Evolutionary conservation across 352 stramenopile genomes (phyloP).

Genomic region (Phytophthora ramorum): DNA sequence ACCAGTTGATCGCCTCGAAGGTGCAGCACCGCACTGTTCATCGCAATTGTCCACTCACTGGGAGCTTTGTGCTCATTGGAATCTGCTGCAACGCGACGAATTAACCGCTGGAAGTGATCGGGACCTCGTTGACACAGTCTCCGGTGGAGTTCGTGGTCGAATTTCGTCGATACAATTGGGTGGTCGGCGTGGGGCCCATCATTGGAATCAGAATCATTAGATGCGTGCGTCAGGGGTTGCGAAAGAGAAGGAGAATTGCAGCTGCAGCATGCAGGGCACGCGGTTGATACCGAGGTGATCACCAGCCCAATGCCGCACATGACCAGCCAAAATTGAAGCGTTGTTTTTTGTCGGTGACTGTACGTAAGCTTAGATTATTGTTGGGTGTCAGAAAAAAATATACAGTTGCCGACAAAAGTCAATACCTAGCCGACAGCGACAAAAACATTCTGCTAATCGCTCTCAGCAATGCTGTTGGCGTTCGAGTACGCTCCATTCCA

Average conservation of each 20-base stretch:
- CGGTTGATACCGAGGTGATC: constrained; percentile 7
- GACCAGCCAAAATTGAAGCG: neutral
- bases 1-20: constrained; percentile 77
- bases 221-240: neutral
- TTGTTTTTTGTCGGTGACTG: too few relatives aligned
- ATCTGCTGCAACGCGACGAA: constrained; percentile 16
- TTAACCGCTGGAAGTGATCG: constrained; percentile 26
- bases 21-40: constrained; percentile 91
- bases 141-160: constrained; percentile 29
- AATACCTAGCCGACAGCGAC: too few relatives aligned
- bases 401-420: too few relatives aligned
- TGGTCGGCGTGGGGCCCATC: neutral
- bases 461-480: constrained; percentile 82
- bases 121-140: constrained; percentile 44
- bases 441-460: constrained; percentile 73
- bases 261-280: neutral
- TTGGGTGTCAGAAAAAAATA: too few relatives aligned
- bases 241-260: neutral
- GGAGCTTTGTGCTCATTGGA: neutral
- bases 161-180: constrained; percentile 7
- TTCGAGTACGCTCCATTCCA: constrained; percentile 79
- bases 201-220: neutral
- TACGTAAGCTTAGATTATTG: too few relatives aligned
- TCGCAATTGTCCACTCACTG: constrained; percentile 41
- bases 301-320: constrained; percentile 46